Base-by-base conservation (phyloP, 805 yeast species). In the Schwanniomyces occidentalis region DNA sequence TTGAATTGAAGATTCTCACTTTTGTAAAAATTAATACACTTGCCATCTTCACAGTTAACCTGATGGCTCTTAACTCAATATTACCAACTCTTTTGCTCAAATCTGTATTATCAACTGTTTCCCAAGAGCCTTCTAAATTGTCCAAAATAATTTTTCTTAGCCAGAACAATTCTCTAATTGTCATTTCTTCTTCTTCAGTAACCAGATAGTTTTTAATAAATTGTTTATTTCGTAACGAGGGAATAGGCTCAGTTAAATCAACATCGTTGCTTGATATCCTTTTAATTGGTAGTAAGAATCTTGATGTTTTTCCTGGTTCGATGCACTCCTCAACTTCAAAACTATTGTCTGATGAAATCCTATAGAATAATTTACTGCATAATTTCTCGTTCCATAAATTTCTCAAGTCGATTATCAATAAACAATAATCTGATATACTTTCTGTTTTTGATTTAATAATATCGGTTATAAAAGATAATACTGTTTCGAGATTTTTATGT, bases 131-230 rank as follows among this genome's bases (percentile, higher is more conserved):
- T 2, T 61, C 55, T 4, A 93, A 47, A 10, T 65, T 63, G 29
- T 72, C 66, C 34, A 91, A 61, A 1, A 93, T 54, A 41, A 73
- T 71, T 37, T 83, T 79, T 38, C 95, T 63, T 43, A 84, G 75
- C 99, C 99, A 91, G 56, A 89, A 93, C 2, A 76, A 63, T 41
- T 79, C 81, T 37, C 78, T 69, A 60, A 78, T 74, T 34, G 67
- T 73, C 27, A 48, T 48, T 22, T 74, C 81, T 40, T 85, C 87
- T 7, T 76, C 79, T 30, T 69, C 74, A 0, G 76, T 65, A 5
- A 75, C 63, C 40, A 63, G 75, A 40, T 69, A 63, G 48, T 77
- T 82, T 21, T 78, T 71, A 13, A 86, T 70, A 52, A 78, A 85
- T 59, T 89, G 96, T 42, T 78, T 78, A 22, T 78, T 73, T 15